phyloP scores from a whole-genome alignment of 2,329 filamentous ascomycete species.

The Scedosporium boydii region DNA sequence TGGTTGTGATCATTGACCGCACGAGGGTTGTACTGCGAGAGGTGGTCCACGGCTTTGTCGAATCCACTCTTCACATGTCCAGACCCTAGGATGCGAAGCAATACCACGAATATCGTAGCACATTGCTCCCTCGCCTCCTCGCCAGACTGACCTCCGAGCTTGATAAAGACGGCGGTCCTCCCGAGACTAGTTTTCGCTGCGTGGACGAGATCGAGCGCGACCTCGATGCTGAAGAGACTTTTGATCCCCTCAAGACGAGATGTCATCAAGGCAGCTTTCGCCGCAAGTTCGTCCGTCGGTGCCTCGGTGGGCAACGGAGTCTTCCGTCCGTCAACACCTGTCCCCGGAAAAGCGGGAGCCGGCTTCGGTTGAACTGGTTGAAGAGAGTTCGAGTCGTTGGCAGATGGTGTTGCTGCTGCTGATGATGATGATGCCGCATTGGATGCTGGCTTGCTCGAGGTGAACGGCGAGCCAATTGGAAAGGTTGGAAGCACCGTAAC shows the following conservation, averaged over 20 bases:
- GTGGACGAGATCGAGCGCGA: slow-evolving; percentile 83
- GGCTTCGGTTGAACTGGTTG: slow-evolving; percentile 6
- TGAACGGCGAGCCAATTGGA: slow-evolving; percentile 49
- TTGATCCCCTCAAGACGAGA: slow-evolving; percentile 89
- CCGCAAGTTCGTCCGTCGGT: slow-evolving; percentile 83
- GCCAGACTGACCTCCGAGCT: slow-evolving; percentile 68
- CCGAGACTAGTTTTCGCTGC: slow-evolving; percentile 81
- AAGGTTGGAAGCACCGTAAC: slow-evolving; percentile 78
- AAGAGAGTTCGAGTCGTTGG: slow-evolving; percentile 16
- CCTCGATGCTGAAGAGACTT: slow-evolving; percentile 90
- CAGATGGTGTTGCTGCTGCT: slow-evolving; percentile 4
- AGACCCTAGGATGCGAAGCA: slow-evolving; percentile 76
- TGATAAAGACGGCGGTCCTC: slow-evolving; percentile 72
- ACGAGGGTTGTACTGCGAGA: slow-evolving; percentile 84
- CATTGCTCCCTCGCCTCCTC: slow-evolving; percentile 83
- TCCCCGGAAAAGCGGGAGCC: slow-evolving; percentile 14
- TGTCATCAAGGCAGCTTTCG: slow-evolving; percentile 97
- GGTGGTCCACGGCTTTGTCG: slow-evolving; percentile 81
- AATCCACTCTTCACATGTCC: slow-evolving; percentile 90
- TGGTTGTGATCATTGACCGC: slow-evolving; percentile 64
- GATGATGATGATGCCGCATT: too few relatives aligned
- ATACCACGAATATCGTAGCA: slow-evolving; percentile 73
- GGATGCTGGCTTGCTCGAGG: slow-evolving; percentile 25
- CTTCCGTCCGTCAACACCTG: slow-evolving; percentile 21
- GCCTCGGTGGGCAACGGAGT: slow-evolving; percentile 48